These are phyloP conservation scores for Solanum bulbocastanum DNA, from an alignment of 257 asterid genomes.

Conservation along the genomic window DNA sequence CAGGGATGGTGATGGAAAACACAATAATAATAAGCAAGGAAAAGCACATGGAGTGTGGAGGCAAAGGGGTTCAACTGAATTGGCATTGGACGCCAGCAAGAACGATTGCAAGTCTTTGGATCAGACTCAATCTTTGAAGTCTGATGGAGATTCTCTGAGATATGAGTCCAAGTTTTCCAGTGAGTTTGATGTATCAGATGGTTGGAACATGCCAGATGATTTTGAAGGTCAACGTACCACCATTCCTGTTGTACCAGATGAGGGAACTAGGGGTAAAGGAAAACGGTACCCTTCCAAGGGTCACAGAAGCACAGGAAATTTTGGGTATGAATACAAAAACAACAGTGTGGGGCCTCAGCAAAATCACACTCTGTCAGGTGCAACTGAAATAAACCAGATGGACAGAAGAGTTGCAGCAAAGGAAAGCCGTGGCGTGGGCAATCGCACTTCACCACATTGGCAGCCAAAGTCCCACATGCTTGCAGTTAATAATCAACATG, in stretches of 20 bases:
- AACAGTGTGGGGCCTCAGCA: conserved; percentile 31
- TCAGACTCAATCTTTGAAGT: conserved; percentile 17
- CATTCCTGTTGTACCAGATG: conserved; percentile 40
- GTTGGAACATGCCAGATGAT: conserved; percentile 8
- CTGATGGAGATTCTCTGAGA: conserved; percentile 17
- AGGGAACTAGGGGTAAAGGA: conserved; percentile 46
- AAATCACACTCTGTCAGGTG: conserved; percentile 19
- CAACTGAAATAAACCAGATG: conserved; percentile 21
- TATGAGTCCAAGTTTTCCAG: conserved; percentile 18
- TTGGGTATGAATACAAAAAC: conserved; percentile 20
- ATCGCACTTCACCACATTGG: conserved; percentile 61
- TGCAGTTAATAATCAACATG: conserved; percentile 30
- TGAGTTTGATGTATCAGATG: conserved; percentile 9
- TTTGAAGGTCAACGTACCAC: conserved; percentile 14
- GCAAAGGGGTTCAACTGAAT: conserved; percentile 38
- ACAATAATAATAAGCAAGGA: conserved; percentile 31
- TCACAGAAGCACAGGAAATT: conserved; percentile 30
- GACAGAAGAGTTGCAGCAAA: conserved; percentile 30
- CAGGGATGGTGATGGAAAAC: conserved; percentile 34
- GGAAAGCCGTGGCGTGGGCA: conserved; percentile 41
- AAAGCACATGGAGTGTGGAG: conserved; percentile 59
- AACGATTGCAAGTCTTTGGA: conserved; percentile 18
- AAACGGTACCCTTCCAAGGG: conserved; percentile 38
- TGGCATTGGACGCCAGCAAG: conserved; percentile 27
- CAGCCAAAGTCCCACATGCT: conserved; percentile 51